Base-by-base conservation (phyloP, 1,284 basidiomycete genomes). In the Ceratobasidium papillatum region DNA sequence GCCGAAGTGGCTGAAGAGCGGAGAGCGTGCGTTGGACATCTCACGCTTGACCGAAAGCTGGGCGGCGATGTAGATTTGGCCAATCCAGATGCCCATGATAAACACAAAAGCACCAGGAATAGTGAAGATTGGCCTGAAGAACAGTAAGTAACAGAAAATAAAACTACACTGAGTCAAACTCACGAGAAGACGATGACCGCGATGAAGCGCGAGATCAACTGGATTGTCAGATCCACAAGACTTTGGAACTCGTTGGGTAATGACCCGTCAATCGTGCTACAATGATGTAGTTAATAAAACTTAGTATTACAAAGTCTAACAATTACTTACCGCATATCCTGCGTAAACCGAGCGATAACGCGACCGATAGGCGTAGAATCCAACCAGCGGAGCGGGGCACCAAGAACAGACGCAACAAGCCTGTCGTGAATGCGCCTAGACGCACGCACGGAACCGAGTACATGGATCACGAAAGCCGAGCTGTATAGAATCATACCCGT, bases 31-130 rank as follows among this genome's bases (percentile, higher is more conserved):
- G 80, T 91, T 91, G 49, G 87, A 88, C 89, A 89, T 89, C 34
- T 58, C 49, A 25, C 90, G 86, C 79, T 94, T 94, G 59, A 93
- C 90, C 14, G 89, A 88, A 32, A 94, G 83, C 80, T 94, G 92
- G 19, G 89, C 89, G 78, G 88, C 88, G 79, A 94, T 91, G 78
- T 84, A 86, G 25, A 85, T 78, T 77, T 84, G 80, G 34, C 84
- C 88, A 38, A 85, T 81, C 80, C 83, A 82, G 7, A 80, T 84
- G 27, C 88, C 89, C 5, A 87, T 22, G 2, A 81, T 77, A 9
- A 84, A 83, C 30, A 89, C 82, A 73, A 81, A 17, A 14, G 83
- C 63, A 11, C 84, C 84, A 3, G 85, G 85, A n/a, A 85, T 49
- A 25, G 83, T 56, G 79, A 86, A 82, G 19, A 82, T 66, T 7